These are phyloP conservation scores for Achaetomium macrosporum DNA, from an alignment of 2,329 filamentous ascomycete species.

Conservation along the genomic window DNA sequence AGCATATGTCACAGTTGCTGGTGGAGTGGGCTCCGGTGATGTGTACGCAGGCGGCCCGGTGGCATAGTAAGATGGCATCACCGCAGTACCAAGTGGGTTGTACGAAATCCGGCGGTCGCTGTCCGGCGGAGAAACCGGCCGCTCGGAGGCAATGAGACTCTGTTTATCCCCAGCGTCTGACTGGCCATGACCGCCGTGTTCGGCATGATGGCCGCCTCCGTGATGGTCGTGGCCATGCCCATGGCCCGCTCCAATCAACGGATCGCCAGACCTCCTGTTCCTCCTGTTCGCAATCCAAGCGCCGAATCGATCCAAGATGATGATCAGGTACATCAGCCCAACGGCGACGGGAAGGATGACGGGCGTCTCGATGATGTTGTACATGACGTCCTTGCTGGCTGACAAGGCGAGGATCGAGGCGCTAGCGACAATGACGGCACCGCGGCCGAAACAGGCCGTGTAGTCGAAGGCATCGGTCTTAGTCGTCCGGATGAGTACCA, in stretches of 20 bases:
- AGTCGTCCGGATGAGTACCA: constrained; percentile 15
- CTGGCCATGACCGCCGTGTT: background rate
- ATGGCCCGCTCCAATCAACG: constrained; percentile 1
- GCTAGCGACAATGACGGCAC: constrained; percentile 3
- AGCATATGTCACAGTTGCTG: background rate
- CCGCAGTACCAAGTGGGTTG: background rate
- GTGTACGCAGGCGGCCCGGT: background rate
- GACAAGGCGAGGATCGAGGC: constrained; percentile 8
- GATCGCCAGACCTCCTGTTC: constrained; percentile 13
- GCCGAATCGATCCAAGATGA: constrained; percentile 13
- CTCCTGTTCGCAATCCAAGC: constrained; percentile 14
- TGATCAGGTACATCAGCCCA: constrained; percentile 12
- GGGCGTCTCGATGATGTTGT: constrained; percentile 11
- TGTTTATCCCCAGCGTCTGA: constrained; percentile 1
- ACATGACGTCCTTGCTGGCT: constrained; percentile 10
- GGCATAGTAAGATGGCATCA: background rate
- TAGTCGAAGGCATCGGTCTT: constrained; percentile 15
- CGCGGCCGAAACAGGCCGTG: constrained; percentile 5
- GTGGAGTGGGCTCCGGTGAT: background rate
- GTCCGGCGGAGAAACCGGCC: background rate
- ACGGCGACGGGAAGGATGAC: constrained; percentile 14
- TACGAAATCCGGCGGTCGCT: background rate
- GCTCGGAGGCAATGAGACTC: background rate
- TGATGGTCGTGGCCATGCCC: background rate
- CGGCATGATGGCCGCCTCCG: no score